Conservation (phyloP, 495 filamentous ascomycete species). For the Pseudevernia furfuracea region DNA sequence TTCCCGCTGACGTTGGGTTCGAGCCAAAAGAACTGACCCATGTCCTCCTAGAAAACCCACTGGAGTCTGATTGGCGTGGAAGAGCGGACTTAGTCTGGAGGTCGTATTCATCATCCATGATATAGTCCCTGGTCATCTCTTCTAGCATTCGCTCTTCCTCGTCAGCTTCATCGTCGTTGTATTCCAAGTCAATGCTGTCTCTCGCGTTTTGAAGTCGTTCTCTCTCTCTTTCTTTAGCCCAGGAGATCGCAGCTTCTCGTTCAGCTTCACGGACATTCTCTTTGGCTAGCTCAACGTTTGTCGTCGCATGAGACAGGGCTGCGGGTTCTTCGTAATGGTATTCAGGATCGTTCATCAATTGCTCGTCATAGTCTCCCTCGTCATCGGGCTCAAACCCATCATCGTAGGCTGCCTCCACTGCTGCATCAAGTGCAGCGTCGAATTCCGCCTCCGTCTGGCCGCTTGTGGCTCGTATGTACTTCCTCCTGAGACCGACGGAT, state of each 20-base stretch:
- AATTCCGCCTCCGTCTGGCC: slow-evolving; percentile 85
- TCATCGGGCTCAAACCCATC: slow-evolving; percentile 78
- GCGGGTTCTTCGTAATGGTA: slow-evolving; percentile 29
- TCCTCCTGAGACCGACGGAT: slow-evolving; percentile 57
- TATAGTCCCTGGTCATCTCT: slow-evolving; percentile 82
- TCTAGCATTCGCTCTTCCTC: slow-evolving; percentile 89
- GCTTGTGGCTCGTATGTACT: slow-evolving; percentile 58
- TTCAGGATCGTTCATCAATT: slow-evolving; percentile 28
- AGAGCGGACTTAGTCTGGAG: slow-evolving; percentile 64
- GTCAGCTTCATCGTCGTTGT: slow-evolving; percentile 69
- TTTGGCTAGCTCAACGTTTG: slow-evolving; percentile 69
- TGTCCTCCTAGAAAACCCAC: slow-evolving; percentile 71
- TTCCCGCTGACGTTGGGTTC: slow-evolving; percentile 65
- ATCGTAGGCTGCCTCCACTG: slow-evolving; percentile 92
- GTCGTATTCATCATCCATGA: slow-evolving; percentile 78
- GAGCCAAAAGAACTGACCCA: slow-evolving; percentile 84
- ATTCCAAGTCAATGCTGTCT: slow-evolving; percentile 36
- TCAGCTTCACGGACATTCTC: slow-evolving; percentile 73
- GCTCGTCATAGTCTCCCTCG: slow-evolving; percentile 35
- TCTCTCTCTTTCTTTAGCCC: slow-evolving; percentile 36
- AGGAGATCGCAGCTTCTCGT: slow-evolving; percentile 56
- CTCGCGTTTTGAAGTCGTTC: slow-evolving; percentile 32
- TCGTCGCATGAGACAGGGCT: slow-evolving; percentile 51
- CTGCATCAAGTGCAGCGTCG: slow-evolving; percentile 89
- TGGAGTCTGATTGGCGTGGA: slow-evolving; percentile 84